Conservation (phyloP, 2,329 filamentous ascomycete genomes). For the Cyphellophora europaea region DNA sequence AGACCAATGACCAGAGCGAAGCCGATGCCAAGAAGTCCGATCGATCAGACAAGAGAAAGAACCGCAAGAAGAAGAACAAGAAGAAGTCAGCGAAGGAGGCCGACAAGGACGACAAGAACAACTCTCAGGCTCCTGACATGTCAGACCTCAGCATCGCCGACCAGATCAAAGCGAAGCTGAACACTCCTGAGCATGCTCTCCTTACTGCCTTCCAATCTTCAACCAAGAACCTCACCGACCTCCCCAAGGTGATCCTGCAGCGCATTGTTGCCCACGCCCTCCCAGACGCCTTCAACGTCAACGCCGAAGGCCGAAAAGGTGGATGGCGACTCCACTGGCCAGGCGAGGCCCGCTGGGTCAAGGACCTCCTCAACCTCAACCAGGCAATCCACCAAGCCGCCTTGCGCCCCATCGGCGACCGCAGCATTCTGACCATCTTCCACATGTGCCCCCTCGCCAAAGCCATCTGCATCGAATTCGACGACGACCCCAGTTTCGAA, state of each 20-base stretch:
- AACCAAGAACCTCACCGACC: neutral
- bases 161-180: too few species aligned
- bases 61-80: too few species aligned
- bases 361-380: neutral
- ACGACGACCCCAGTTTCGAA: neutral
- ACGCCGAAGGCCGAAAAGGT: neutral
- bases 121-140: too few species aligned
- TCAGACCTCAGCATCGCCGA: too few species aligned
- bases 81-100: too few species aligned
- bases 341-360: neutral
- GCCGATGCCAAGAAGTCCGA: too few species aligned
- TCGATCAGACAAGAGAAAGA: too few species aligned
- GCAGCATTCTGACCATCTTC: neutral
- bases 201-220: neutral
- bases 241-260: neutral
- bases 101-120: too few species aligned
- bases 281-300: neutral
- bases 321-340: neutral
- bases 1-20: too few species aligned
- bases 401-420: neutral
- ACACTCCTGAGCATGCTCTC: too few species aligned
- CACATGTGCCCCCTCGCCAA: neutral
- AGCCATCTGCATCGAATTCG: neutral
- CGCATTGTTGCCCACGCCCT: neutral
- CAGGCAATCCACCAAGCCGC: neutral